These are phyloP conservation scores for Vigna trinervia DNA, from an alignment of 306 rosid genomes.

Conservation along the genomic window DNA sequence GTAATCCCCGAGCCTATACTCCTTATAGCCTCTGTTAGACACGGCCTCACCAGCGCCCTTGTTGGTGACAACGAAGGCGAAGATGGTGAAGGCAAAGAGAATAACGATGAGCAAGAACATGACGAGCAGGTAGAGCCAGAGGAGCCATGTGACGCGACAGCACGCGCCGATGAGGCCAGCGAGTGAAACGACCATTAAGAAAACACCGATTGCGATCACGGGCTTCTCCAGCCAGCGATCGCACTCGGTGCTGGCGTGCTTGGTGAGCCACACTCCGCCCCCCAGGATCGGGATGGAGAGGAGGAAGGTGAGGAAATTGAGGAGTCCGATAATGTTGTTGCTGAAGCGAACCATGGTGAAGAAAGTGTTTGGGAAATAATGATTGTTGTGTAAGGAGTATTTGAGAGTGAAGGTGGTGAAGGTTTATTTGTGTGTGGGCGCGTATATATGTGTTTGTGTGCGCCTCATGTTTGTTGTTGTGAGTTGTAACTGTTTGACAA, in stretches of 20 bases:
- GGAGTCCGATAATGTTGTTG: conserved; percentile 69
- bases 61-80: conserved; percentile 73
- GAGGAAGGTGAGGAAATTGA: conserved; percentile 67
- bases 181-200: conserved; percentile 67
- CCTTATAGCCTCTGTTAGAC: conserved; percentile 63
- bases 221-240: conserved; percentile 72
- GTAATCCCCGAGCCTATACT: conserved; percentile 84
- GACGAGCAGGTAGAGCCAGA: conserved; percentile 76
- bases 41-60: conserved; percentile 64
- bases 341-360: conserved; percentile 52
- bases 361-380: neutral
- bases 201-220: conserved; percentile 64
- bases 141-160: conserved; percentile 68
- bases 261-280: conserved; percentile 70
- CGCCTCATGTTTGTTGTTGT: neutral
- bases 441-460: neutral
- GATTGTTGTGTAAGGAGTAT: neutral
- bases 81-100: conserved; percentile 66
- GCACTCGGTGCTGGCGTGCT: conserved; percentile 65
- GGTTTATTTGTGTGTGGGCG: neutral
- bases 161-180: conserved; percentile 84
- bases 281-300: conserved; percentile 73
- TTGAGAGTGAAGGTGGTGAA: neutral
- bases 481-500: neutral
- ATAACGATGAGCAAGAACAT: conserved; percentile 82